Percentiles rank a stretch among this genome's conserved stretches.
These are phyloP conservation scores for Aspergillus sergii DNA, from an alignment of 2,329 filamentous ascomycete genomes.

Conservation along the genomic window DNA sequence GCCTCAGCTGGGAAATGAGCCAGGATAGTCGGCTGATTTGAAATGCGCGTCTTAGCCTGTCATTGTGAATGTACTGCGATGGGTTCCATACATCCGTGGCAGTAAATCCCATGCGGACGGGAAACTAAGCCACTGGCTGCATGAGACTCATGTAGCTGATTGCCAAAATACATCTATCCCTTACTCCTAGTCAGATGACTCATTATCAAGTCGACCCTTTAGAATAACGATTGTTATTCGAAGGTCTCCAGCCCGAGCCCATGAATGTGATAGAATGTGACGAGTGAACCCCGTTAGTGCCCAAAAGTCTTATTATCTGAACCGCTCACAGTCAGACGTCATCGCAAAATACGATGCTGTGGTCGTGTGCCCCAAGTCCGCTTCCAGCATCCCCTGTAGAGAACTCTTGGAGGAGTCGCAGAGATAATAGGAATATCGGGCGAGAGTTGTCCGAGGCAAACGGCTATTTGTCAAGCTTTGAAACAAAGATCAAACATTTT, in stretches of 20 bases:
- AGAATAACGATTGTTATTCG: neutral
- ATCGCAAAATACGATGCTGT: conserved; percentile 1
- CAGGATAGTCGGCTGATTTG: conserved; percentile 8
- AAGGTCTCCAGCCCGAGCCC: neutral
- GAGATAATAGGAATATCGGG: conserved; percentile 8
- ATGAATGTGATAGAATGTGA: neutral
- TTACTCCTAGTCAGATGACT: conserved; percentile 1
- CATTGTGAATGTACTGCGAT: neutral
- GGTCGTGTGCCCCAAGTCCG: neutral
- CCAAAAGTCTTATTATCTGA: conserved; percentile 10
- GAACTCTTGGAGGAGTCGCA: neutral
- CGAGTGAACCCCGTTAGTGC: conserved; percentile 5
- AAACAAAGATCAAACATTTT: neutral
- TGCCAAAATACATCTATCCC: neutral
- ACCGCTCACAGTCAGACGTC: conserved; percentile 4
- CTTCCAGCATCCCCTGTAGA: conserved; percentile 15
- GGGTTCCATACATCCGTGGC: neutral
- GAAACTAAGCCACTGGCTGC: neutral
- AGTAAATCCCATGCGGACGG: neutral
- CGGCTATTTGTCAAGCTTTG: neutral
- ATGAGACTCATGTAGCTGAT: neutral
- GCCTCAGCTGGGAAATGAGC: conserved; percentile 5
- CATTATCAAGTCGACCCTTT: neutral
- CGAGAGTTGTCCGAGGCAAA: neutral
- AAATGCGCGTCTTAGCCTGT: neutral